Evolutionary conservation across 1,284 basidiomycete genomes (phyloP), one percentile per base, ranked within the genome.

Genomic region (Ceratobasidium sp.): DNA sequence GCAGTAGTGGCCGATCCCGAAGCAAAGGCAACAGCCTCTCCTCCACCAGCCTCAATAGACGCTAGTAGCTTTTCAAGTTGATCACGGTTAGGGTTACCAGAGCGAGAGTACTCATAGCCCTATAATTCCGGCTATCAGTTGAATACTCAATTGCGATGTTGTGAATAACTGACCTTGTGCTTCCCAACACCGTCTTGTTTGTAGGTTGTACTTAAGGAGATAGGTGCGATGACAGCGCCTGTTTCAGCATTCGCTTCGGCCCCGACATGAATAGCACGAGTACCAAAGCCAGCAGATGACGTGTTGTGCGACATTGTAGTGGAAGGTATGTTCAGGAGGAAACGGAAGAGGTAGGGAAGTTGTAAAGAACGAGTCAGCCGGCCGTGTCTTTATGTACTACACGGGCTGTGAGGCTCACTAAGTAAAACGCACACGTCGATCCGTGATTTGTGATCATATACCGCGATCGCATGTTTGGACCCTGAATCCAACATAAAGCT

Each of bases 191-290:
- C 88, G 24, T 91, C 83, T 82, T 98, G 97, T 81, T 91, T 91
- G 86, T 93, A 99, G 0, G 97, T 99, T 11, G 97, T 98, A 79
- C 92, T 93, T 57, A 98, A 87, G n/a, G 93, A 94, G 80, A 99
- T 93, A 27, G 93, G 80, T 0, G 95, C 94, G 64, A 98, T 96
- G 48, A 99, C 96, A 0, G 96, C 96, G 45, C 93, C 93, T 0
- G 96, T 97, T 78, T 88, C 84, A 0, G 85, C 79, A 79, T 90
- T 89, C 0, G 95, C 88, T 73, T 95, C 92, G 19, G 93, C 94
- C 17, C 95, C 97, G 31, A 95, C 90, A 81, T 98, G 97, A 77
- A 99, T 63, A n/a, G 71, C 71, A 8, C 71, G 71, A 29, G 71
- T 73, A 4, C 71, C 71, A 29, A 73, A 73, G 17, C 59, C 71